phyloP scores from a whole-genome alignment of 305 asterid species.

The Rubia tinctorum region DNA sequence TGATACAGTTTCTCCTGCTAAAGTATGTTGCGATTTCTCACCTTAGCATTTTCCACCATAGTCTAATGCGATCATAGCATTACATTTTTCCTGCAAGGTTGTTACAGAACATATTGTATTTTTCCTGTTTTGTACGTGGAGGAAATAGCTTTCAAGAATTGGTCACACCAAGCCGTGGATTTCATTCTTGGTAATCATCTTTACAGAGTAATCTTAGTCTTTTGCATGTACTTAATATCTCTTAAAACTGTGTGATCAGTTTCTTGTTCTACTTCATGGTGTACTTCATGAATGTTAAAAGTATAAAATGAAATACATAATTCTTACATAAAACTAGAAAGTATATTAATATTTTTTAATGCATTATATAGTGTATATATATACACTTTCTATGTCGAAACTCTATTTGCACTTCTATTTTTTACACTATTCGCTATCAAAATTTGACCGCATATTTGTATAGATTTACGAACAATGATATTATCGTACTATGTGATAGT shows the following conservation, averaged over 20 bases:
- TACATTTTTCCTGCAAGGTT: constrained; percentile 1
- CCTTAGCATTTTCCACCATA: constrained; percentile 9
- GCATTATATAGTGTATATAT: too few species aligned
- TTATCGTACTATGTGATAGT: too few species aligned
- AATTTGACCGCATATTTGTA: too few species aligned
- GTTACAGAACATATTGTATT: constrained; percentile 9
- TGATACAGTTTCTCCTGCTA: constrained; percentile 46
- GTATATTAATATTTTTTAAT: too few species aligned
- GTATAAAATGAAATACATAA: too few species aligned
- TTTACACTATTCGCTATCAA: too few species aligned
- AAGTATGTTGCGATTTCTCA: constrained; percentile 43
- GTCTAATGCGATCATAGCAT: constrained; percentile 13
- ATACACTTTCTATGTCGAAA: too few species aligned
- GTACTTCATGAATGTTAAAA: too few species aligned
- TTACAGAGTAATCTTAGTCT: background rate
- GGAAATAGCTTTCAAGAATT: constrained; percentile 56
- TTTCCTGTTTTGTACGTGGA: constrained; percentile 48
- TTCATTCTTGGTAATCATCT: constrained; percentile 67
- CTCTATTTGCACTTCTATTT: too few species aligned
- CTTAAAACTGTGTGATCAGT: background rate
- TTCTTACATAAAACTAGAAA: too few species aligned
- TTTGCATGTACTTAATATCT: background rate
- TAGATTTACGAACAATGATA: too few species aligned
- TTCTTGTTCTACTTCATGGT: background rate
- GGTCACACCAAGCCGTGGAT: constrained; percentile 94